Evolutionary conservation across 116 monocot genomes (phyloP).

Genomic region (Thalassia testudinum): DNA sequence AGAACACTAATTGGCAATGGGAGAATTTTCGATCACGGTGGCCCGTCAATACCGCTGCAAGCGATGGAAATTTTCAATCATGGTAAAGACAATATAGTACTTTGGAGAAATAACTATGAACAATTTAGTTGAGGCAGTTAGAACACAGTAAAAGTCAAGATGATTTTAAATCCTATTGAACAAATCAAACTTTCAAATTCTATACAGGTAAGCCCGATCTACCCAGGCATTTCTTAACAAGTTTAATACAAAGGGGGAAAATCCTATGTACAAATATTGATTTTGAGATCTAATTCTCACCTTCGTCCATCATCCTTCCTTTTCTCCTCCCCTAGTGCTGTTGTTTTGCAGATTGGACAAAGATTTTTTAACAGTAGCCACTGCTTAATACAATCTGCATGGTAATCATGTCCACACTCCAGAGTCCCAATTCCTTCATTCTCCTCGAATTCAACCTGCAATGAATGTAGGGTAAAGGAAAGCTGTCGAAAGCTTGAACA

Average conservation of each 20-base stretch:
- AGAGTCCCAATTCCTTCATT: slow-evolving; percentile 25
- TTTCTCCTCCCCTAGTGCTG: slow-evolving; percentile 16
- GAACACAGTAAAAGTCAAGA: not conserved
- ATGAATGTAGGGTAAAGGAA: slow-evolving; percentile 19
- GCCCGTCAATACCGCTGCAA: too few relatives aligned
- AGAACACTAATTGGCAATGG: too few relatives aligned
- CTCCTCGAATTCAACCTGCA: slow-evolving; percentile 25
- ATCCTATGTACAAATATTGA: not conserved
- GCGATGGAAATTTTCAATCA: too few relatives aligned
- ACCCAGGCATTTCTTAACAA: not conserved
- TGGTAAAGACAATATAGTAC: too few relatives aligned
- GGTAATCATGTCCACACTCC: slow-evolving; percentile 38
- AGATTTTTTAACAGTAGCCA: slow-evolving; percentile 36
- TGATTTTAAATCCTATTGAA: not conserved
- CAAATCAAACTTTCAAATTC: not conserved
- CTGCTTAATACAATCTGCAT: slow-evolving; percentile 30
- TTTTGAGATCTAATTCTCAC: not conserved
- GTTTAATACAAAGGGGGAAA: not conserved
- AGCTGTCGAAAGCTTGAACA: not conserved
- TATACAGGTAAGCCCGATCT: not conserved
- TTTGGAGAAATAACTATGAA: too few relatives aligned
- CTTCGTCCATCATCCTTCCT: slow-evolving; percentile 5
- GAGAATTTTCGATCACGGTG: too few relatives aligned
- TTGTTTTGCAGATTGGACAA: slow-evolving; percentile 37
- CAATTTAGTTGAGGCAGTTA: too few relatives aligned